These are phyloP conservation scores for Fusarium transvaalense DNA, from an alignment of 2,329 filamentous ascomycete species.

Conservation along the genomic window DNA sequence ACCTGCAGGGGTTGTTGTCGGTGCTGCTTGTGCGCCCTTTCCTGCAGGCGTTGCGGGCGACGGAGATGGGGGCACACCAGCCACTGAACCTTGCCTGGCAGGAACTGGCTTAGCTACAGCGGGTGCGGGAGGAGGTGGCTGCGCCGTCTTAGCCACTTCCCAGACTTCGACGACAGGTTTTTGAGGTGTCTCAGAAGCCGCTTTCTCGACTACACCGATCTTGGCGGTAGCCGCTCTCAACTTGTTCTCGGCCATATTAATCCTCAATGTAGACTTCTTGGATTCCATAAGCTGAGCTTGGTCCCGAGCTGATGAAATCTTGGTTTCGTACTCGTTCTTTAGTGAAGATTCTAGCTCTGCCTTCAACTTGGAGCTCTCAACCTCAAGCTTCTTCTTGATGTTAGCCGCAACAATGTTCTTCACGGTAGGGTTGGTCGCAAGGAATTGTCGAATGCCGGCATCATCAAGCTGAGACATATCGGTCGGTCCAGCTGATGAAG, in stretches of 20 bases:
- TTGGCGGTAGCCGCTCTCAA: conserved; percentile 75
- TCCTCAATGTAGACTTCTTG: conserved; percentile 79
- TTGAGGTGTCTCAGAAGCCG: conserved; percentile 86
- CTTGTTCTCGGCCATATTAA: conserved; percentile 84
- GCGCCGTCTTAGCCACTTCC: conserved; percentile 76
- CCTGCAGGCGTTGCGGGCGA: conserved; percentile 41
- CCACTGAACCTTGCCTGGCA: conserved; percentile 39
- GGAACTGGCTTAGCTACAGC: conserved; percentile 44
- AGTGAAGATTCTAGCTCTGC: conserved; percentile 63
- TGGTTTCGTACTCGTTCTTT: conserved; percentile 67
- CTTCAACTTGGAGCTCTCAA: conserved; percentile 71
- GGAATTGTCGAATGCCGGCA: conserved; percentile 67
- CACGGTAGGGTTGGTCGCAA: conserved; percentile 68
- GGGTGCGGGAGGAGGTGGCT: conserved; percentile 48
- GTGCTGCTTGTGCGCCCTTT: conserved; percentile 24
- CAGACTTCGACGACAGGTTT: conserved; percentile 88
- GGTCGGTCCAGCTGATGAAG: conserved; percentile 49
- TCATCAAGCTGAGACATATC: conserved; percentile 67
- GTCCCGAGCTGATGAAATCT: conserved; percentile 66
- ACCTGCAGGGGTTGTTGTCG: conserved; percentile 33
- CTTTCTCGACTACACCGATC: conserved; percentile 81
- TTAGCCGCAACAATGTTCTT: conserved; percentile 71
- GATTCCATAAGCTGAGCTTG: conserved; percentile 78
- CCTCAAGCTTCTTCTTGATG: conserved; percentile 77
- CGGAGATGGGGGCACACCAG: conserved; percentile 43